Percentiles rank a stretch among this genome's conserved stretches.
phyloP scores from a whole-genome alignment of 2,329 filamentous ascomycete species.

The Sarocladium oryzae region DNA sequence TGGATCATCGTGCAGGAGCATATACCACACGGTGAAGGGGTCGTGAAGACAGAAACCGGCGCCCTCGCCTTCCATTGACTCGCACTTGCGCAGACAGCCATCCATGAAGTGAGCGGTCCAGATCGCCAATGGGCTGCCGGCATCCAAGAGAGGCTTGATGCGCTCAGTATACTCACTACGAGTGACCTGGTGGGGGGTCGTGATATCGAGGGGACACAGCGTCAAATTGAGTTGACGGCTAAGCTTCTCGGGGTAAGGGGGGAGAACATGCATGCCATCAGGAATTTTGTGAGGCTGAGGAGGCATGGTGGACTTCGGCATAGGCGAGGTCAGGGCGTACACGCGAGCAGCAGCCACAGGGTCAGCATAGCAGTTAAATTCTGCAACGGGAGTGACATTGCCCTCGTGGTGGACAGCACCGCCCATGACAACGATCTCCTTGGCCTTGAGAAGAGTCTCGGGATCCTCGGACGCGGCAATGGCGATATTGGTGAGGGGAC shows the following conservation, averaged over 20 bases:
- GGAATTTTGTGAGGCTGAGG: slow-evolving; percentile 42
- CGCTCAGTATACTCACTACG: slow-evolving; percentile 51
- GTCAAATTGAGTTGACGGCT: slow-evolving; percentile 59
- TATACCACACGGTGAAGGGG: slow-evolving; percentile 73
- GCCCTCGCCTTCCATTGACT: slow-evolving; percentile 52
- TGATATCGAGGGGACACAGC: slow-evolving; percentile 73
- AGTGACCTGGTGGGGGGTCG: slow-evolving; percentile 60
- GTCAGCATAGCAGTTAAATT: slow-evolving; percentile 96
- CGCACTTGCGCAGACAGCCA: slow-evolving; percentile 65
- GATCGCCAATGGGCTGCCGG: slow-evolving; percentile 64
- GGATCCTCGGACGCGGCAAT: slow-evolving; percentile 83
- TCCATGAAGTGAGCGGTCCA: slow-evolving; percentile 68
- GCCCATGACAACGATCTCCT: slow-evolving; percentile 94
- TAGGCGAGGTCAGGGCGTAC: slow-evolving; percentile 68
- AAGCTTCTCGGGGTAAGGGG: slow-evolving; percentile 57
- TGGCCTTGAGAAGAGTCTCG: slow-evolving; percentile 79
- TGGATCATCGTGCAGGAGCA: slow-evolving; percentile 54
- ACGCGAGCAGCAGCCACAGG: slow-evolving; percentile 69
- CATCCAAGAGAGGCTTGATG: slow-evolving; percentile 47
- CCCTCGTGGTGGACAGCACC: slow-evolving; percentile 73
- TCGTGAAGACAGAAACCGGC: slow-evolving; percentile 65
- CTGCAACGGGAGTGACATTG: slow-evolving; percentile 78
- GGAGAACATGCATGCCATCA: slow-evolving; percentile 37
- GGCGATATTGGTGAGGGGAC: slow-evolving; percentile 89
- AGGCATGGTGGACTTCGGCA: slow-evolving; percentile 75